A percentile compares a stretch with the other conserved stretches of the same genome.
phyloP scores from a whole-genome alignment of 202 grass and related monocot species.

The Dendrocalamus latiflorus region DNA sequence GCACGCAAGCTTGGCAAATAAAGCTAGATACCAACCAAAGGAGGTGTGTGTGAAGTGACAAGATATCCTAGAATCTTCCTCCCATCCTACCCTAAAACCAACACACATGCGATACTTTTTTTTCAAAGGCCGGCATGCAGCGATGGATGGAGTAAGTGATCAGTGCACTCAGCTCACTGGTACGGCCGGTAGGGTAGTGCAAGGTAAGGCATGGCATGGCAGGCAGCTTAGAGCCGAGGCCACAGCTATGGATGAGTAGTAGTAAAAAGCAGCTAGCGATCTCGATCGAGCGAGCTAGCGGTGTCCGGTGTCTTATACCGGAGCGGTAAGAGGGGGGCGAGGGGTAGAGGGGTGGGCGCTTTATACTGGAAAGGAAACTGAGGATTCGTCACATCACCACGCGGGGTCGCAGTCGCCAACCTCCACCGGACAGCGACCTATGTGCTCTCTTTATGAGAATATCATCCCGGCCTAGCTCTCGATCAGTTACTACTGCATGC shows the following conservation, averaged over 20 bases:
- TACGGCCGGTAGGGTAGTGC: constrained; percentile 8
- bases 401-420: constrained; percentile 51
- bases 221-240: not conserved
- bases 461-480: constrained; percentile 16
- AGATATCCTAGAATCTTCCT: constrained; percentile 60
- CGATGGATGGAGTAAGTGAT: constrained; percentile 3
- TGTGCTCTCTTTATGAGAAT: constrained; percentile 44
- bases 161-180: constrained; percentile 9
- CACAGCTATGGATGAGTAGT: not conserved
- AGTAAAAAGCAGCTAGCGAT: constrained; percentile 1
- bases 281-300: not conserved
- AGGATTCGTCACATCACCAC: constrained; percentile 98
- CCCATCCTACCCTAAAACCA: constrained; percentile 31
- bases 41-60: too few species aligned
- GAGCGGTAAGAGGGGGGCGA: constrained; percentile 36
- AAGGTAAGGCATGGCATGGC: too few species aligned
- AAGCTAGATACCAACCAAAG: constrained; percentile 44
- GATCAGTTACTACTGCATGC: not conserved
- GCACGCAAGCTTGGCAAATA: not conserved
- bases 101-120: constrained; percentile 43
- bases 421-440: constrained; percentile 54
- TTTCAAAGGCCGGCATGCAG: constrained; percentile 20
- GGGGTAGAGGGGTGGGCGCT: constrained; percentile 26
- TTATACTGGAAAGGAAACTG: constrained; percentile 85
- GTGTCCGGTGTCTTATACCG: constrained; percentile 28